Evolutionary conservation across 345 rosid species (phyloP).

Genomic region (Camelina hispida): DNA sequence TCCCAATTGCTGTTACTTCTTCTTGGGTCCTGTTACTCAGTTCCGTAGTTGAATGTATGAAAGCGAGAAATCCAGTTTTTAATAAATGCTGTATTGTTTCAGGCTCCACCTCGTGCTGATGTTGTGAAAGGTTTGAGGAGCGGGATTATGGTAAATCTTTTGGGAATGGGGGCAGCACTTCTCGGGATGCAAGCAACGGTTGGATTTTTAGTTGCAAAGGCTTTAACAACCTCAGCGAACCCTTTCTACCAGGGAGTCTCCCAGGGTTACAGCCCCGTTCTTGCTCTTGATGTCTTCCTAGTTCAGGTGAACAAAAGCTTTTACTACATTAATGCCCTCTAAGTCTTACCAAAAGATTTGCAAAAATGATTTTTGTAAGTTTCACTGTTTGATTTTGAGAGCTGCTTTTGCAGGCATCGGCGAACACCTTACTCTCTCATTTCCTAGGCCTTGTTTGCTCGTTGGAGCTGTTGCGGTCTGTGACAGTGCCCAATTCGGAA

Average conservation of each 20-base stretch:
- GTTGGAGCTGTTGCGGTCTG: conserved; percentile 87
- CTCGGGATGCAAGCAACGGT: conserved; percentile 98
- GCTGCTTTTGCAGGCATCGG: conserved; percentile 75
- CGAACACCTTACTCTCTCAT: conserved; percentile 93
- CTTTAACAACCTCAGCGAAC: conserved; percentile 86
- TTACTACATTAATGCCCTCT: no score
- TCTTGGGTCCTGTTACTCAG: background rate
- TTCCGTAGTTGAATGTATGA: background rate
- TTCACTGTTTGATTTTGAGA: conserved; percentile 23
- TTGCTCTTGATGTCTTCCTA: conserved; percentile 92
- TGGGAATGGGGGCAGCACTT: conserved; percentile 94
- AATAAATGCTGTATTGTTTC: conserved; percentile 6
- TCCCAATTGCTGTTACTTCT: background rate
- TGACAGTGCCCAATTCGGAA: conserved; percentile 76
- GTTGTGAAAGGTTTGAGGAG: conserved; percentile 90
- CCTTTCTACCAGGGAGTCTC: conserved; percentile 87
- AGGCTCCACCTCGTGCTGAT: conserved; percentile 99
- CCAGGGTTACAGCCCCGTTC: conserved; percentile 83
- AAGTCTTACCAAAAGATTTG: background rate
- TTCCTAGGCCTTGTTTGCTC: conserved; percentile 90
- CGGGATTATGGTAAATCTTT: conserved; percentile 75
- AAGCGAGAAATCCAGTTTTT: background rate
- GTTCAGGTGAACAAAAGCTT: conserved; percentile 68
- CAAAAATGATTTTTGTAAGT: background rate
- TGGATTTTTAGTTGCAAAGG: conserved; percentile 87